Evolutionary conservation across 306 rosid genomes (phyloP), one percentile per base, ranked within the genome.

Genomic region (Inga oerstediana): DNA sequence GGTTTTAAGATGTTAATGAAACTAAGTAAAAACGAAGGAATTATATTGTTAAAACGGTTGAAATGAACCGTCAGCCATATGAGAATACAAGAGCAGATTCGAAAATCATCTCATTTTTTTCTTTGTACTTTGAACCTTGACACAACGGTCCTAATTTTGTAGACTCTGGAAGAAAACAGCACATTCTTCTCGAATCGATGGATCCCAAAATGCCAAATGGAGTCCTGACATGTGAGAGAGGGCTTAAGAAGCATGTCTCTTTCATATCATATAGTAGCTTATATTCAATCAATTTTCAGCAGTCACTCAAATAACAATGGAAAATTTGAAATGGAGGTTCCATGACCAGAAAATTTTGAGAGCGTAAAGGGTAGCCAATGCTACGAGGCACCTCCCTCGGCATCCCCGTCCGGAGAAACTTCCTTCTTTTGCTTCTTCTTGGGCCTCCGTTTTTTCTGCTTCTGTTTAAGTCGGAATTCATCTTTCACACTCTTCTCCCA

Each of bases 401-500:
- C 41, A 75, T 64, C 77, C 13, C 16, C 82, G 72, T 86, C 76
- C 54, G 74, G 51, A 79, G 46, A 80, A 79, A 65, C 86, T 80
- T 87, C 88, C 68, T 79, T 84, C 84, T 74, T 90, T 27, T 46
- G 81, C 84, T 89, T 90, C 97, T 88, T 92, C 84, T 78, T 94
- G 5, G 84, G 89, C 89, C 86, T 96, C 76, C 90, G 88, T 87
- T 92, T 96, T 80, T 81, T 87, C 84, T 87, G 94, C 84, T 96
- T 96, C 83, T 84, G 83, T 82, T 91, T 89, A 45, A 84, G 82
- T 82, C 86, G 89, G 34, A 16, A 68, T 61, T 91, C 91, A 82
- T 90, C 92, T 89, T 93, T 92, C 4, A 76, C 77, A 52, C 81
- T 85, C 88, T 81, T 96, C 82, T 94, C 99, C 99, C 99, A 96